A percentile compares a stretch with the other conserved stretches of the same genome.
Evolutionary conservation across 352 stramenopile species (phyloP).

Genomic region (Elongisporangium anandrum): DNA sequence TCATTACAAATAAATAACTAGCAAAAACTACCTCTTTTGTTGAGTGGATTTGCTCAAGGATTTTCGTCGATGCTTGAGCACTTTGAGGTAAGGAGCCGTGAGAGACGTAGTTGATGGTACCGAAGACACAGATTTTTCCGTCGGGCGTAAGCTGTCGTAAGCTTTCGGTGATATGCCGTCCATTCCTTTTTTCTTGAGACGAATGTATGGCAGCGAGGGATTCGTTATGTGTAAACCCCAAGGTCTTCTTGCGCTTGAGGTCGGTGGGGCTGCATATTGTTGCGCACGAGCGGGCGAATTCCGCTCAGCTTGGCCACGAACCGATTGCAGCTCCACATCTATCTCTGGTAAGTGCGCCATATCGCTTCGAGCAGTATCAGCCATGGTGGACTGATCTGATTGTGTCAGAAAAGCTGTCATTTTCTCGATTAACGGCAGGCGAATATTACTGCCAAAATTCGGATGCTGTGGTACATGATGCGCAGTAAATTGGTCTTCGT

Average conservation of each 20-base stretch:
- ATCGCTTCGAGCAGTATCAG: neutral
- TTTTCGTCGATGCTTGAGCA: constrained; percentile 62
- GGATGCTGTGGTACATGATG: neutral
- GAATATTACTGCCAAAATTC: neutral
- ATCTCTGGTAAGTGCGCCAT: neutral
- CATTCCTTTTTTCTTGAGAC: constrained; percentile 48
- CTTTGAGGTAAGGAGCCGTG: constrained; percentile 63
- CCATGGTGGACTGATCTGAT: neutral
- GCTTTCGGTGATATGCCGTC: neutral
- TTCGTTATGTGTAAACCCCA: constrained; percentile 63
- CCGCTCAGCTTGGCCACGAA: neutral
- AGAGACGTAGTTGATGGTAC: constrained; percentile 8
- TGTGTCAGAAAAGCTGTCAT: neutral
- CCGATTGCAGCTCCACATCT: neutral
- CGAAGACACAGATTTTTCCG: constrained; percentile 11
- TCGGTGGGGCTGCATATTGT: neutral
- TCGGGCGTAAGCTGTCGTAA: neutral
- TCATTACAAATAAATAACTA: neutral
- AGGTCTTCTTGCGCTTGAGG: constrained; percentile 18
- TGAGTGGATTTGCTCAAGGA: neutral
- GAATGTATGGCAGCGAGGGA: constrained; percentile 60
- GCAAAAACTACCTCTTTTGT: neutral
- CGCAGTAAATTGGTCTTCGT: neutral
- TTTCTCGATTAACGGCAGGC: neutral
- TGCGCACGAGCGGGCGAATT: neutral